Conservation (phyloP, 371 early-diverging fungal genomes). For the Choanephora cucurbitarum region DNA sequence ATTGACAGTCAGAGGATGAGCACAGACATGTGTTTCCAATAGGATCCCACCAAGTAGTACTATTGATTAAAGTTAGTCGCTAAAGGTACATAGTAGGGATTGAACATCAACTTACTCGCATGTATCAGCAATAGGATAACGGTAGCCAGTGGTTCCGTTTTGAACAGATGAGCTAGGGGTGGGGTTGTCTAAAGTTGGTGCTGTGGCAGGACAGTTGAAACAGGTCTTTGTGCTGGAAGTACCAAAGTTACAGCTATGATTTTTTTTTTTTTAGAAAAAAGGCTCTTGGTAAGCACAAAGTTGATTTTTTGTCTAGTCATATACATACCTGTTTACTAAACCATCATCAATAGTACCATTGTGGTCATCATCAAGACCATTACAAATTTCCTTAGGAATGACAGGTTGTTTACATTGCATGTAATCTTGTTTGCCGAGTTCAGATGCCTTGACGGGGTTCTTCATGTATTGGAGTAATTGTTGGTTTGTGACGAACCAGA, state of each 20-base stretch:
- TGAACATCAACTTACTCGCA: conserved; percentile 63
- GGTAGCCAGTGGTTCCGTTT: conserved; percentile 48
- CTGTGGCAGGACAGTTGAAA: conserved; percentile 62
- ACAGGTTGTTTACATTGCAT: conserved; percentile 62
- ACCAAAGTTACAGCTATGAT: conserved; percentile 61
- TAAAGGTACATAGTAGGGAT: neutral
- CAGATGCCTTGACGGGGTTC: conserved; percentile 65
- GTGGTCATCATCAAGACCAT: conserved; percentile 67
- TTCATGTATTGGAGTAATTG: conserved; percentile 66
- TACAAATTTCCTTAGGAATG: conserved; percentile 67
- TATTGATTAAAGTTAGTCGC: conserved; percentile 7
- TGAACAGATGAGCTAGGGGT: conserved; percentile 48
- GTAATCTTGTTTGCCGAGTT: conserved; percentile 53
- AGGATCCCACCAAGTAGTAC: conserved; percentile 75
- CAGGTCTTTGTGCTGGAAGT: conserved; percentile 61
- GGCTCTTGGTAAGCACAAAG: no score
- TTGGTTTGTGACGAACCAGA: conserved; percentile 69
- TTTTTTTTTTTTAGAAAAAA: no score
- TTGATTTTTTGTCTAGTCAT: no score
- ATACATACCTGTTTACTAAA: conserved; percentile 33
- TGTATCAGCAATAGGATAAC: conserved; percentile 54
- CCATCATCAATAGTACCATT: conserved; percentile 49
- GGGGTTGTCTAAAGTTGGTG: conserved; percentile 56
- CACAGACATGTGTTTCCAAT: conserved; percentile 56
- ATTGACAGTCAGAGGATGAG: conserved; percentile 44